Base-by-base conservation (phyloP, 345 rosid genomes). In the Eucalyptus tenuipes region DNA sequence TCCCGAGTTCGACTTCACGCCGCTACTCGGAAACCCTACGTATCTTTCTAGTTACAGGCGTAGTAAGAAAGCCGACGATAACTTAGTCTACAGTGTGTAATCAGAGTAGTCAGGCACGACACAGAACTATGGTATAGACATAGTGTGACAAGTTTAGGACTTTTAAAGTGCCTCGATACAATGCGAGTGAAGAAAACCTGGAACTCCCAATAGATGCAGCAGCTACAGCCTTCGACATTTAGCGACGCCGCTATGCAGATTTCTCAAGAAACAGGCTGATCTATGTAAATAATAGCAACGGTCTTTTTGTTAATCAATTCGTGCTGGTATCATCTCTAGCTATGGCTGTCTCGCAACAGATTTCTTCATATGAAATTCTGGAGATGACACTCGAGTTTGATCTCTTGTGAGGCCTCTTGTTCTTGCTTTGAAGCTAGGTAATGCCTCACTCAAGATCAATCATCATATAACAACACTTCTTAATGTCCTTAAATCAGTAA, bases 1-100 rank as follows among this genome's bases (percentile, higher is more conserved):
- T 20, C 44, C 89, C 13, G 91, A 94, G 47, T 86, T 91, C 48
- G 95, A 91, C 29, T 89, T 75, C 27, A 92, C 88, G 87, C 94
- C 96, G 18, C 90, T 93, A 9, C 94, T 94, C n/a, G 90, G 93
- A 45, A 88, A 52, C 48, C 89, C 90, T 4, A 87, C 93, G 27
- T 90, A 88, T 86, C 91, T 93, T 40, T 90, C 93, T 31, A 93
- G 89, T 80, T 90, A 90, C 86, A 48, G 80, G 53, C 80, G 80
- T 53, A 85, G 88, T 3, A 87, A 16, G 59, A 87, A 82, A 16
- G 89, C 48, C 47, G 85, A 89, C 37, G 86, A 86, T 22, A 29
- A 53, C 87, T 86, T 91, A 18, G 80, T 88, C 57, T 88, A 88
- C 81, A 87, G 85, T 8, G 89, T 88, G 47, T 91, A 87, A 90